These are phyloP conservation scores for Wickerhamiella dianesei DNA, from an alignment of 805 yeast genomes.

Conservation along the genomic window DNA sequence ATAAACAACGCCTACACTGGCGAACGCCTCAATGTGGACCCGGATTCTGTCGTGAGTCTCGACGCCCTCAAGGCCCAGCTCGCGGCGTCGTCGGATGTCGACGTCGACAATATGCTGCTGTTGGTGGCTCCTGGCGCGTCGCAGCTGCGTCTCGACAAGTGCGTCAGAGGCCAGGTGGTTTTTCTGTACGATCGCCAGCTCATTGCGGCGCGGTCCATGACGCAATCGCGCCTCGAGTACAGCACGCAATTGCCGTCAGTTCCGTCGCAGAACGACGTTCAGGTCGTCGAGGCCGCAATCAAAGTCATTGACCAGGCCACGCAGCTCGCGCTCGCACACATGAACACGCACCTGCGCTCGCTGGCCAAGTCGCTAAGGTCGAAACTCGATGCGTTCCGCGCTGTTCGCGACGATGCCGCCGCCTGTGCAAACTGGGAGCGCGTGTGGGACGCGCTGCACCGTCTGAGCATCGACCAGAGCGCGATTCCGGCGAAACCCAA, in stretches of 20 bases:
- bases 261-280: neutral
- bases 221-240: neutral
- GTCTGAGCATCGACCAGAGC: constrained; percentile 6
- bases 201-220: constrained; percentile 2
- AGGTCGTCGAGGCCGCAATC: neutral
- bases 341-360: constrained; percentile 4
- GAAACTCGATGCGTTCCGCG: neutral
- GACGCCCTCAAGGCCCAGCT: constrained; percentile 17
- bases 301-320: constrained; percentile 3
- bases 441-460: constrained; percentile 8
- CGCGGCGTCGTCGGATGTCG: constrained; percentile 9
- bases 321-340: constrained; percentile 7
- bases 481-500: constrained; percentile 3
- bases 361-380: constrained; percentile 3
- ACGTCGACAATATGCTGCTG: constrained; percentile 19
- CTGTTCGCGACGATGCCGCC: constrained; percentile 7
- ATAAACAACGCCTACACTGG: constrained; percentile 22
- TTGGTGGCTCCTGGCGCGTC: constrained; percentile 19
- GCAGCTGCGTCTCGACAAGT: constrained; percentile 19
- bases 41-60: constrained; percentile 15
- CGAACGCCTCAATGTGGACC: constrained; percentile 10
- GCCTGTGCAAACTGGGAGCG: constrained; percentile 14
- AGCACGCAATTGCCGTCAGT: neutral
- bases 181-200: constrained; percentile 20
- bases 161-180: constrained; percentile 18